These are phyloP conservation scores for Eremomyces bilateralis DNA, from an alignment of 495 filamentous ascomycete genomes.

Conservation along the genomic window DNA sequence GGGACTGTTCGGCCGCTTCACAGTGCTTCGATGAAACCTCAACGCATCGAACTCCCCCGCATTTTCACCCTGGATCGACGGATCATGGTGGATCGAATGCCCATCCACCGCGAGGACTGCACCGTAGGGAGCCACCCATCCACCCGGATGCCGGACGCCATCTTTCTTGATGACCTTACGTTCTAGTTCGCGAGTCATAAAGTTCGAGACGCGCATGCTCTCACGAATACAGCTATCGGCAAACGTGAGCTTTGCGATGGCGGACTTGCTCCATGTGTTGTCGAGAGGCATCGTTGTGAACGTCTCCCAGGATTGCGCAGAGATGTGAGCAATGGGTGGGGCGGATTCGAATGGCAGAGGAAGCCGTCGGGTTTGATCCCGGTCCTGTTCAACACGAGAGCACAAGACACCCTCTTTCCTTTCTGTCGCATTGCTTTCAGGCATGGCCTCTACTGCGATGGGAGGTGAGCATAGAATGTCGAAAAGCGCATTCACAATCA, in stretches of 20 bases:
- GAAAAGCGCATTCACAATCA: conserved; percentile 5
- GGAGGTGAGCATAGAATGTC: conserved; percentile 1
- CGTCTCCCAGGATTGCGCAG: too few species aligned
- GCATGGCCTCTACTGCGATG: too few species aligned
- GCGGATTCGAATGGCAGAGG: too few species aligned
- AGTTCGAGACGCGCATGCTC: background rate
- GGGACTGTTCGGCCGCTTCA: background rate
- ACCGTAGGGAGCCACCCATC: background rate
- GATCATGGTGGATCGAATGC: background rate
- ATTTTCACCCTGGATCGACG: background rate
- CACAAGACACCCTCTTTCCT: background rate
- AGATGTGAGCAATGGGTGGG: background rate
- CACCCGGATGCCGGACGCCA: background rate
- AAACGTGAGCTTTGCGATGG: background rate
- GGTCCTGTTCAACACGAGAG: background rate
- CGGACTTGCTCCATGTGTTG: background rate
- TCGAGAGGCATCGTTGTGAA: too few species aligned
- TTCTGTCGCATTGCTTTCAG: background rate
- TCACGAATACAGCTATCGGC: background rate
- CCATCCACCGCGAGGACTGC: background rate
- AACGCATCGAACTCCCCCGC: background rate
- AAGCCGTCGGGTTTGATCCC: background rate
- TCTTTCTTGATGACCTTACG: conserved; percentile 1
- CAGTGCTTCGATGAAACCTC: background rate
- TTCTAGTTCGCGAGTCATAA: background rate